Percentiles rank a stretch among this genome's conserved stretches.
These are phyloP conservation scores for Aspergillus japonicus DNA, from an alignment of 2,329 filamentous ascomycete species.

Conservation along the genomic window DNA sequence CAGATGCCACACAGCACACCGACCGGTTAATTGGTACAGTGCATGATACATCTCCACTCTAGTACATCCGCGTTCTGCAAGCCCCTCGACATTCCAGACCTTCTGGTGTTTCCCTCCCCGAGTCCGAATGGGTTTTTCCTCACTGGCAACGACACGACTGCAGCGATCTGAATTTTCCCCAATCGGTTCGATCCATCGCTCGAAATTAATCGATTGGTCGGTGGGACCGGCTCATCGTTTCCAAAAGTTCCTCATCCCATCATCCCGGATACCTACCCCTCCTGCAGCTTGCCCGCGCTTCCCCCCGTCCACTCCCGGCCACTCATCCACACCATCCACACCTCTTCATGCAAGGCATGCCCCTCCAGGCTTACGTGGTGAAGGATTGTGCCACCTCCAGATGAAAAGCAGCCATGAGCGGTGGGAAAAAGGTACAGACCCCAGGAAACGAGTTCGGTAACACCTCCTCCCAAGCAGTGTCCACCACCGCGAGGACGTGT, in stretches of 20 bases:
- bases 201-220: constrained; percentile 13
- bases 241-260: constrained; percentile 6
- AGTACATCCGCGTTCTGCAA: constrained; percentile 4
- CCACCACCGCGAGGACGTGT: not conserved
- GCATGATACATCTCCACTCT: not conserved
- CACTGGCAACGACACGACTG: too few species aligned
- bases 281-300: constrained; percentile 12
- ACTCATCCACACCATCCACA: constrained; percentile 4
- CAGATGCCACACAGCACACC: not conserved
- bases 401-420: not conserved
- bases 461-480: not conserved
- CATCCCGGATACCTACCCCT: constrained; percentile 16
- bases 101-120: too few species aligned
- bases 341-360: constrained; percentile 18
- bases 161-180: too few species aligned
- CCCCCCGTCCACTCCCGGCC: not conserved
- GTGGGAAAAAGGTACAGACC: not conserved
- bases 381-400: not conserved
- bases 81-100: constrained; percentile 9
- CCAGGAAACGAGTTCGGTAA: not conserved
- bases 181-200: too few species aligned
- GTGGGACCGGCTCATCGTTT: not conserved
- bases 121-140: too few species aligned
- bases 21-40: not conserved
- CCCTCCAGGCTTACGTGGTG: constrained; percentile 4